A percentile compares a stretch with the other conserved stretches of the same genome.
Evolutionary conservation across 768 basidiomycete genomes (phyloP).

Genomic region (Punctularia strigosozonata): DNA sequence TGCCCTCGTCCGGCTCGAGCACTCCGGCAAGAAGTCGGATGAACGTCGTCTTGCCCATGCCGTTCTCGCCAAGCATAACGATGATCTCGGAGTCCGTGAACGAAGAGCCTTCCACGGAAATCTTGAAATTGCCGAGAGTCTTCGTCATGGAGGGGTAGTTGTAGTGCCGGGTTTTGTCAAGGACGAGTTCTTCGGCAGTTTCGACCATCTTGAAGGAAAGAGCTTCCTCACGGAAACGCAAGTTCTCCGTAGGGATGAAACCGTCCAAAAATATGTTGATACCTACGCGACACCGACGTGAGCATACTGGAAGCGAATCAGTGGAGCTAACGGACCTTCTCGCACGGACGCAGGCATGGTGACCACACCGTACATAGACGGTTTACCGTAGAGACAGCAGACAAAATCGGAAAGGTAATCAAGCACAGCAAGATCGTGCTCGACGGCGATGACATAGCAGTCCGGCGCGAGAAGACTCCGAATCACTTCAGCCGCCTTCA

Average conservation of each 20-base stretch:
- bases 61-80: conserved; percentile 98
- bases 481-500: conserved; percentile 92
- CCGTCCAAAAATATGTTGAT: conserved; percentile 99
- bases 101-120: conserved; percentile 78
- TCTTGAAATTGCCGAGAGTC: conserved; percentile 90
- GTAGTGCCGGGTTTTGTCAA: conserved; percentile 84
- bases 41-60: conserved; percentile 97
- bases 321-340: conserved; percentile 51
- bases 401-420: conserved; percentile 99
- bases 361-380: conserved; percentile 95
- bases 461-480: conserved; percentile 71
- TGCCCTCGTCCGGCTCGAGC: conserved; percentile 73
- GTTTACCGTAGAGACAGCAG: conserved; percentile 95
- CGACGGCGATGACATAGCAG: conserved; percentile 93
- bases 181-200: conserved; percentile 80
- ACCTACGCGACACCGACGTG: conserved; percentile 31
- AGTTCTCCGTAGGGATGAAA: conserved; percentile 95
- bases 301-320: conserved; percentile 1
- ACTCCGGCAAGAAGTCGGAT: conserved; percentile 93
- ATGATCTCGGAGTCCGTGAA: conserved; percentile 99
- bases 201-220: conserved; percentile 97
- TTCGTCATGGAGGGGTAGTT: conserved; percentile 95
- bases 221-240: conserved; percentile 94
- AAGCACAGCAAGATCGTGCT: conserved; percentile 96
- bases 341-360: conserved; percentile 98